phyloP scores from a whole-genome alignment of 1,284 basidiomycete species.

The Apiotrichum laibachii region DNA sequence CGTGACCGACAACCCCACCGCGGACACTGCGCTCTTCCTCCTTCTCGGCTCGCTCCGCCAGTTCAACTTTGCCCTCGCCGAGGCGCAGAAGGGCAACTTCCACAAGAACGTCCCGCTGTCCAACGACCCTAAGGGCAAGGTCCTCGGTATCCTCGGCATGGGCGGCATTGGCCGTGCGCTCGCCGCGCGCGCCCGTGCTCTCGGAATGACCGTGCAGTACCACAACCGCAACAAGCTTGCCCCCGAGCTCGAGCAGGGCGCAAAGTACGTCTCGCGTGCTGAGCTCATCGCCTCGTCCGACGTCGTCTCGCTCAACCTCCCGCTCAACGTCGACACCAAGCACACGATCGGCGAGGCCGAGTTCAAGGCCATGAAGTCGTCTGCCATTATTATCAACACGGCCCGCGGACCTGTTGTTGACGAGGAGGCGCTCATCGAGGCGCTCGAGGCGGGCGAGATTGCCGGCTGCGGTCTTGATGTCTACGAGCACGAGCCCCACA shows the following conservation, averaged over 20 bases:
- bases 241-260: constrained; percentile 24
- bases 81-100: constrained; percentile 58
- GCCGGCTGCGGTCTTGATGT: constrained; percentile 35
- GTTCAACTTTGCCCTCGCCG: constrained; percentile 65
- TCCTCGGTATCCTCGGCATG: constrained; percentile 28
- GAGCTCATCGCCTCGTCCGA: constrained; percentile 37
- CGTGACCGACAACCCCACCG: constrained; percentile 82
- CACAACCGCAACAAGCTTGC: constrained; percentile 64
- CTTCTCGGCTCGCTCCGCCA: constrained; percentile 72
- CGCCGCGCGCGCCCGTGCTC: constrained; percentile 19
- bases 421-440: constrained; percentile 28
- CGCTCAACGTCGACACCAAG: constrained; percentile 24
- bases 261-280: constrained; percentile 34
- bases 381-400: constrained; percentile 31
- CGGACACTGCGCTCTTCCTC: constrained; percentile 79
- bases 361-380: constrained; percentile 28
- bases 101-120: constrained; percentile 50
- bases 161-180: constrained; percentile 26
- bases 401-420: constrained; percentile 32
- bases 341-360: constrained; percentile 20
- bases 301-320: constrained; percentile 31
- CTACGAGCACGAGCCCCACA: constrained; percentile 37
- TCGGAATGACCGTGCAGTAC: constrained; percentile 49
- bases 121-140: constrained; percentile 18
- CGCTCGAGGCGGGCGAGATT: constrained; percentile 23